Evolutionary conservation across 352 stramenopile species (phyloP).

Genomic region (Proteromonas lacertae): DNA sequence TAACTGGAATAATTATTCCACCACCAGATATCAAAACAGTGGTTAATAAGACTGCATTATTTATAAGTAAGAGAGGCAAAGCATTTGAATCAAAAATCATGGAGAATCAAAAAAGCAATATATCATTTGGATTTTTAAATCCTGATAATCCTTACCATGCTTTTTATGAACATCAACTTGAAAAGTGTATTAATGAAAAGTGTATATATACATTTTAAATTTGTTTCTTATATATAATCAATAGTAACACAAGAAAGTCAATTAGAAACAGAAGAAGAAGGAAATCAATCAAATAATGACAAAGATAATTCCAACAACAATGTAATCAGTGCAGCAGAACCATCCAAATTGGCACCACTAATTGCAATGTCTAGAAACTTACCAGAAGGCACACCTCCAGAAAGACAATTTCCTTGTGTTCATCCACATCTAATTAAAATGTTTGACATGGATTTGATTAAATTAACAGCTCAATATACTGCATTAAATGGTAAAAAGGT

Average conservation of each 20-base stretch:
- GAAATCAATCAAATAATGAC: background rate
- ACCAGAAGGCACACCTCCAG: background rate
- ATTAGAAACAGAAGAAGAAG: constrained; percentile 8
- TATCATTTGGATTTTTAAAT: constrained; percentile 79
- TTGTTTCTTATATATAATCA: background rate
- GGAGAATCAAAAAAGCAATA: constrained; percentile 52
- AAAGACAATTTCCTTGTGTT: constrained; percentile 16
- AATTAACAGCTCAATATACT: constrained; percentile 86
- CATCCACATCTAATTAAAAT: constrained; percentile 47
- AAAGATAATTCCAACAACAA: background rate
- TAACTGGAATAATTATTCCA: constrained; percentile 60
- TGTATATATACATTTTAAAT: background rate
- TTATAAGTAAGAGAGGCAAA: constrained; percentile 82
- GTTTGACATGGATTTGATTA: constrained; percentile 81
- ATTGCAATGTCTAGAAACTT: background rate
- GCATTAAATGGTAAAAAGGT: constrained; percentile 32
- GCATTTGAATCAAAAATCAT: constrained; percentile 83
- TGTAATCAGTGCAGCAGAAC: background rate
- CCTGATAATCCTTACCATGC: constrained; percentile 69
- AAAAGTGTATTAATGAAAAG: constrained; percentile 8
- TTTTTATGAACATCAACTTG: constrained; percentile 89
- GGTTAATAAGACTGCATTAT: constrained; percentile 86
- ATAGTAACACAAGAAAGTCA: constrained; percentile 3
- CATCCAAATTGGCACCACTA: background rate
- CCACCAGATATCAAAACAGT: constrained; percentile 82